phyloP scores from a whole-genome alignment of 257 asterid species.

The Anisodus acutangulus region DNA sequence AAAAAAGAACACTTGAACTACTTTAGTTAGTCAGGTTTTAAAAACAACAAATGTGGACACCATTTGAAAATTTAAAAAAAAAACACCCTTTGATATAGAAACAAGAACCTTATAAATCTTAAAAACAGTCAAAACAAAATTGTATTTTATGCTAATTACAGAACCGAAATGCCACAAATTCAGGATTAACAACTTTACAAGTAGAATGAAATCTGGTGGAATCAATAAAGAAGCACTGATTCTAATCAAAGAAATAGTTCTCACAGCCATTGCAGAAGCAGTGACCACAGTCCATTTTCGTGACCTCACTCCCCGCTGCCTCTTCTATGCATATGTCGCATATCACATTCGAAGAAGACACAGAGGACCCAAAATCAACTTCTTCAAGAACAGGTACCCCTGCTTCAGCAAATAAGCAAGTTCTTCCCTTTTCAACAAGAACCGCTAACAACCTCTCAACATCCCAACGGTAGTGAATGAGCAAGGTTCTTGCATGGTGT shows the following conservation, averaged over 20 bases:
- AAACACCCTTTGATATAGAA: not conserved
- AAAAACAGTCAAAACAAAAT: not conserved
- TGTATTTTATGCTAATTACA: slow-evolving; percentile 23
- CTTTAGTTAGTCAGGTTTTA: slow-evolving; percentile 8
- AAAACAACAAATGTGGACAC: not conserved
- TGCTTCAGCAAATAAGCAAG: slow-evolving; percentile 76
- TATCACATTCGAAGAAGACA: slow-evolving; percentile 47
- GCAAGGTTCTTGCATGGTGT: slow-evolving; percentile 93
- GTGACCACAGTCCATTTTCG: slow-evolving; percentile 94
- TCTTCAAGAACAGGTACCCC: slow-evolving; percentile 63
- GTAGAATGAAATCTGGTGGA: not conserved
- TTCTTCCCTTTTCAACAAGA: slow-evolving; percentile 83
- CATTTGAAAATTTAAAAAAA: not conserved
- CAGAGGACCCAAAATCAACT: slow-evolving; percentile 46
- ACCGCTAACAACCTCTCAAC: slow-evolving; percentile 72
- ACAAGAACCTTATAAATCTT: not conserved
- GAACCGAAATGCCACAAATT: not conserved
- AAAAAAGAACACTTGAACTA: slow-evolving; percentile 8
- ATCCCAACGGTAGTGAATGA: slow-evolving; percentile 91
- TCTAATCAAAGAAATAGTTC: slow-evolving; percentile 37
- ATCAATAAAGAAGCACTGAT: not conserved
- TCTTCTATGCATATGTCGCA: slow-evolving; percentile 87
- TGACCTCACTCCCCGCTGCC: slow-evolving; percentile 56
- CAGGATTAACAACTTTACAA: not conserved
- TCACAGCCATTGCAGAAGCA: slow-evolving; percentile 89